Evolutionary conservation across 2,329 filamentous ascomycete species (phyloP), one percentile per base, ranked within the genome.

Genomic region (Ophiosphaerella herpotricha): DNA sequence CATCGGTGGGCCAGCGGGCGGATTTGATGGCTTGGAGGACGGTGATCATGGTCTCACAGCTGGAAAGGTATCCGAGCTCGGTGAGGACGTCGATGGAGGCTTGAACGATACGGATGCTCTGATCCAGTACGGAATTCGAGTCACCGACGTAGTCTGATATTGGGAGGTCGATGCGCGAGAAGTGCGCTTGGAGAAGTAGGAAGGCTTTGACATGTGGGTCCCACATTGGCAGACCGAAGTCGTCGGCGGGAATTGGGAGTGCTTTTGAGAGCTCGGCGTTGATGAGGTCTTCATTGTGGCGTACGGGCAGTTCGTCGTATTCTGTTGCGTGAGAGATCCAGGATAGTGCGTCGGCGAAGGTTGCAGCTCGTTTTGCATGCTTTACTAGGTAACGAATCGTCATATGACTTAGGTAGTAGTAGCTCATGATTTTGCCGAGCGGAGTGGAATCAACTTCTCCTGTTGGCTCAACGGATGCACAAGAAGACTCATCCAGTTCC

Each of bases 161-260:
- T 3, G 95, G 95, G 3, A 99, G 85, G 46, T 93, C 86, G 60
- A 97, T 88, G 49, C 93, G 88, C 16, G 89, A 91, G 84, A 99
- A 96, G 75, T 97, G 91, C 0, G 94, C 91, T 74, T 99, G 95
- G 0, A 99, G 82, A 1, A 99, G 82, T 33, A 99, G 78, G 77
- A 97, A 97, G 0, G 94, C 86, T 74, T 99, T 99, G 68, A 97
- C 91, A 69, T 99, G 94, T 0, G 94, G 94, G 76, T 99, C 94
- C 94, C 94, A 99, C 86, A 99, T 89, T 1, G 93, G 93, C 35
- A 97, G 77, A 8, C 85, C 86, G 61, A 87, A 80, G 14, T 76
- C 72, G 14, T 85, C 82, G 5, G 81, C 82, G 26, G 80, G 75
- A 44, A 94, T 84, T 0, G 91, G 90, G 1, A 99, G 78, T 55